A percentile compares a stretch with the other conserved stretches of the same genome.
Evolutionary conservation across 306 rosid species (phyloP).

Genomic region (Cucumis hystrix): DNA sequence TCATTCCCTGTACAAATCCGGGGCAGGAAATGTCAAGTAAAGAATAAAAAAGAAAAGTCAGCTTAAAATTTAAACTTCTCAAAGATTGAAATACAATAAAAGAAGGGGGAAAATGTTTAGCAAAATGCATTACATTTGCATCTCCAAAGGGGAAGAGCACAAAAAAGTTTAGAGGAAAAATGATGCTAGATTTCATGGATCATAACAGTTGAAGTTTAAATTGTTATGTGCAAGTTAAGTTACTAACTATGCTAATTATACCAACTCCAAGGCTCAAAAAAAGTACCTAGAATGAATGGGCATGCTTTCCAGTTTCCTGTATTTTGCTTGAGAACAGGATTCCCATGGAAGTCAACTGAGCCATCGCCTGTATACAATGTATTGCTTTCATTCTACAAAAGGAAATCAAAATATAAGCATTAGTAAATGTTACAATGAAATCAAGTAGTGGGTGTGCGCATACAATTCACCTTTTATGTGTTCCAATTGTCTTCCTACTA

Average conservation of each 20-base stretch:
- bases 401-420: background rate
- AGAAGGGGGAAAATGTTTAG: background rate
- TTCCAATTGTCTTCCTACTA: too few relatives aligned
- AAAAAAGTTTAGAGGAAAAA: background rate
- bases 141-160: background rate
- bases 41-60: background rate
- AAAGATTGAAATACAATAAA: background rate
- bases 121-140: background rate
- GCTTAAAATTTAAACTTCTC: background rate
- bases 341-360: constrained; percentile 35
- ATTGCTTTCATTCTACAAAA: constrained; percentile 18
- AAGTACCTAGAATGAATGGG: constrained; percentile 38
- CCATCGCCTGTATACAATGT: constrained; percentile 37
- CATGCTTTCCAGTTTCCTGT: constrained; percentile 57
- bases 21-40: background rate
- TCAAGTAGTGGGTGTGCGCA: background rate
- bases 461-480: background rate
- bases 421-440: background rate
- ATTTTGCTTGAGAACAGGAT: constrained; percentile 29
- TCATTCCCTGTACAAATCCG: constrained; percentile 54
- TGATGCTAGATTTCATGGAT: background rate
- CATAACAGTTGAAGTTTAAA: background rate
- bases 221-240: background rate
- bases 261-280: background rate
- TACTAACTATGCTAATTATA: background rate